Conservation (phyloP, 257 asterid species). For the Ligustrum vulgare region DNA sequence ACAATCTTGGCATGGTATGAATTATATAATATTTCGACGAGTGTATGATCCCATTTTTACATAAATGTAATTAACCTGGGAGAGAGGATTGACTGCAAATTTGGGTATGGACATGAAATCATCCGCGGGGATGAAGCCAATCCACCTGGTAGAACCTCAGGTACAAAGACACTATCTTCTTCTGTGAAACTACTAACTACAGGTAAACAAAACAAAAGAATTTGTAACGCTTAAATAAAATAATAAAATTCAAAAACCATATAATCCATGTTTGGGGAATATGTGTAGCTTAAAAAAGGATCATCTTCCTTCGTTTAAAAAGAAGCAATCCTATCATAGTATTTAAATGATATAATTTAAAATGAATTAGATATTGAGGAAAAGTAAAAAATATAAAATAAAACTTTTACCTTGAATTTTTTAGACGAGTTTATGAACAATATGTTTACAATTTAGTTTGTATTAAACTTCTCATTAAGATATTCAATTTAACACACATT, state of each 20-base stretch:
- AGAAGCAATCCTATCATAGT: not conserved
- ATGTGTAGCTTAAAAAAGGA: not conserved
- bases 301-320: not conserved
- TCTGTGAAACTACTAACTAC: constrained; percentile 65
- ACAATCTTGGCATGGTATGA: no score
- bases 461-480: no score
- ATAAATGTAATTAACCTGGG: constrained; percentile 46
- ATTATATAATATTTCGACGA: no score
- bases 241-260: no score
- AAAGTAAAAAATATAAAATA: no score
- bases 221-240: constrained; percentile 1
- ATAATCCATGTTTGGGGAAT: not conserved
- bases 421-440: no score
- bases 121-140: constrained; percentile 53
- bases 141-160: constrained; percentile 62
- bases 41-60: no score
- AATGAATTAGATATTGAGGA: no score
- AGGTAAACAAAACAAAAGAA: not conserved
- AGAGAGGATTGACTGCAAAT: constrained; percentile 63
- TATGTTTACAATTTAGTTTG: no score
- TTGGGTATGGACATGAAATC: constrained; percentile 64
- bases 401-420: no score
- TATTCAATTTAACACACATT: no score
- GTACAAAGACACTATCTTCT: constrained; percentile 61
- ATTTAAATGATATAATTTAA: no score